phyloP scores from a whole-genome alignment of 139 green algal species.

The Chlamydomonas sphaeroides region DNA sequence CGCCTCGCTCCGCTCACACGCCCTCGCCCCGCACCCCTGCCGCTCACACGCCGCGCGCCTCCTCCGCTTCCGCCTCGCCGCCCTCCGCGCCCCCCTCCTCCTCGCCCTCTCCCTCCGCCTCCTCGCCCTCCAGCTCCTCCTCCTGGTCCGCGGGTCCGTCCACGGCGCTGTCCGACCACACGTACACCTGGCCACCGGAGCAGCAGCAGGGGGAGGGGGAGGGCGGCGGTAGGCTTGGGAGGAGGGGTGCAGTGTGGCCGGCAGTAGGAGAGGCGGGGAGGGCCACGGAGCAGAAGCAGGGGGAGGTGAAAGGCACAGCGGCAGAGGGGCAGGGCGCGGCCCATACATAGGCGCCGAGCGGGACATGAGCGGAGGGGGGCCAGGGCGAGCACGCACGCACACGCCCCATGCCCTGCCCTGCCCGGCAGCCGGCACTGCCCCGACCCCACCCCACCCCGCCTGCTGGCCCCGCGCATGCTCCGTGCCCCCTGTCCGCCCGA shows the following conservation, averaged over 20 bases:
- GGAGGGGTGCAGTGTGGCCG: neutral
- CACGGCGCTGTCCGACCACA: conserved; percentile 39
- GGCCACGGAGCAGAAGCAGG: no score
- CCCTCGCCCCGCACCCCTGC: no score
- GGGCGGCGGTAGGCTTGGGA: neutral
- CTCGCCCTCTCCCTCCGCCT: neutral
- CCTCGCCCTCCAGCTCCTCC: neutral
- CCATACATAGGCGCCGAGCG: no score
- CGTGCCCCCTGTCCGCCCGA: neutral
- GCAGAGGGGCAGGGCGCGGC: no score
- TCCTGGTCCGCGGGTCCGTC: conserved; percentile 17
- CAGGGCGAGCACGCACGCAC: neutral
- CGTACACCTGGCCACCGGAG: conserved; percentile 41
- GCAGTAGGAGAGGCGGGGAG: neutral
- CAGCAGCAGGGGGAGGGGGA: neutral
- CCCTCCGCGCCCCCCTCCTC: neutral
- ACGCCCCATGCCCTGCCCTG: no score
- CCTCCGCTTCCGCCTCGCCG: neutral
- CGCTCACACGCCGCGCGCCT: neutral
- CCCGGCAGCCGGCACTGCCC: no score
- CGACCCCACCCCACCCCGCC: neutral
- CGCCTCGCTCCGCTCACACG: no score
- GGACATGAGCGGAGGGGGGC: neutral
- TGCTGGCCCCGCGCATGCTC: neutral
- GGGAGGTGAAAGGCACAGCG: no score